phyloP scores from a whole-genome alignment of 2,329 filamentous ascomycete genomes.

The Clonostachys solani region DNA sequence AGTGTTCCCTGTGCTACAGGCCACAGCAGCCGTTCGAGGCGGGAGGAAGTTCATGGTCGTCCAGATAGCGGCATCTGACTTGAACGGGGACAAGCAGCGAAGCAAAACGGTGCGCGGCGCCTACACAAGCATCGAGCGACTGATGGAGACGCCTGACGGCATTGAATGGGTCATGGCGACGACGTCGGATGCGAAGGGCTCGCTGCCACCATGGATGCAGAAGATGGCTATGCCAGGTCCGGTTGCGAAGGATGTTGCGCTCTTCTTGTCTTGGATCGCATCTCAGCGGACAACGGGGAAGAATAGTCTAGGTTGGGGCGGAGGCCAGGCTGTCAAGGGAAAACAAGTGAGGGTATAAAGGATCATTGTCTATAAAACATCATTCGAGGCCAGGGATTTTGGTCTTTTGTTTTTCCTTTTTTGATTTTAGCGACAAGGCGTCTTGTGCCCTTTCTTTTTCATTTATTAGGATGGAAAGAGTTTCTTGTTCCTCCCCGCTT shows the following conservation, averaged over 20 bases:
- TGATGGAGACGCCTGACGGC: constrained; percentile 38
- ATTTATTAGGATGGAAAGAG: too few relatives aligned
- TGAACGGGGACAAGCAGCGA: constrained; percentile 27
- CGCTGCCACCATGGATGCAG: constrained; percentile 63
- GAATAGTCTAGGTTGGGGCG: too few relatives aligned
- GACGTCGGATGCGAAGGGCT: constrained; percentile 64
- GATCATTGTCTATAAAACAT: too few relatives aligned
- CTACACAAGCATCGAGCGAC: constrained; percentile 63
- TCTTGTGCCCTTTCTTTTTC: too few relatives aligned
- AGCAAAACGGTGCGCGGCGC: constrained; percentile 40
- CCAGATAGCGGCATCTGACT: constrained; percentile 40
- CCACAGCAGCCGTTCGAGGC: constrained; percentile 45
- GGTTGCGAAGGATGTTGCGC: constrained; percentile 67
- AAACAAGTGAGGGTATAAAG: too few relatives aligned
- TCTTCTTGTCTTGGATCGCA: constrained; percentile 61
- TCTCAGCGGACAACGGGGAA: constrained; percentile 27
- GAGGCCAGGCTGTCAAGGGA: too few relatives aligned
- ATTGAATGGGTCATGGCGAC: constrained; percentile 76
- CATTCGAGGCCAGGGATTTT: too few relatives aligned
- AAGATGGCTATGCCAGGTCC: constrained; percentile 56
- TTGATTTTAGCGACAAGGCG: too few relatives aligned
- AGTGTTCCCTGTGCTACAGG: constrained; percentile 62
- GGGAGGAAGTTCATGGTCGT: constrained; percentile 45
- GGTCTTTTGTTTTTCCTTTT: too few relatives aligned
- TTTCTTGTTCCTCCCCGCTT: too few relatives aligned